Evolutionary conservation across 2,329 filamentous ascomycete species (phyloP).

Genomic region (Plectosphaerella cucumerina): DNA sequence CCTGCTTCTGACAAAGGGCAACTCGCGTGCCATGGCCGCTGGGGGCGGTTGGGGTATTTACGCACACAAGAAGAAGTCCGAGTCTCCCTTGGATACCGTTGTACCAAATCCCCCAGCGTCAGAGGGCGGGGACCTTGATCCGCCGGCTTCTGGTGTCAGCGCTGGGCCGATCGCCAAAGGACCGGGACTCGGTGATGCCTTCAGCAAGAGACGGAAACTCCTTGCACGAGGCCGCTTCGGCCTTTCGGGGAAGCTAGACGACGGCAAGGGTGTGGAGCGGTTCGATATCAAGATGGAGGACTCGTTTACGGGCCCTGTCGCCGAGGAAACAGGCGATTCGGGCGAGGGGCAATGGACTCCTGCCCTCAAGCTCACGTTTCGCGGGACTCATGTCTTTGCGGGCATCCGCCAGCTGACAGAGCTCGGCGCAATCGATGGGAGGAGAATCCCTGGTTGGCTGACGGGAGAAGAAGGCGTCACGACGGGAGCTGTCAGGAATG

Average conservation of each 20-base stretch:
- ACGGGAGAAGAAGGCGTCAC: conserved; percentile 83
- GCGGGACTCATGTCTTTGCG: conserved; percentile 74
- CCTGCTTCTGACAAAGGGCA: conserved; percentile 64
- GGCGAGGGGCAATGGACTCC: conserved; percentile 44
- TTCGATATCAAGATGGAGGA: conserved; percentile 59
- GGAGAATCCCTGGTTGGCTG: conserved; percentile 84
- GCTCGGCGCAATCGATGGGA: conserved; percentile 68
- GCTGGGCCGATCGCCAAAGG: conserved; percentile 6
- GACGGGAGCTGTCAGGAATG: conserved; percentile 62
- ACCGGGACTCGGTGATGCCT: neutral
- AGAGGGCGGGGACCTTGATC: conserved; percentile 22
- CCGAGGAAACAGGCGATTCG: conserved; percentile 25
- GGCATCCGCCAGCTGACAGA: conserved; percentile 77
- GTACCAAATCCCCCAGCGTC: conserved; percentile 44
- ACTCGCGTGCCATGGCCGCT: conserved; percentile 65
- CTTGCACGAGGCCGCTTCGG: conserved; percentile 70
- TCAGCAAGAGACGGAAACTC: conserved; percentile 19
- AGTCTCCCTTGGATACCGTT: conserved; percentile 51
- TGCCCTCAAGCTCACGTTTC: conserved; percentile 62
- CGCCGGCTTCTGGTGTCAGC: neutral
- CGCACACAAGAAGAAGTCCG: conserved; percentile 53
- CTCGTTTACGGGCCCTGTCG: conserved; percentile 33
- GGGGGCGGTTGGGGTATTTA: conserved; percentile 80
- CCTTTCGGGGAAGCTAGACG: conserved; percentile 46
- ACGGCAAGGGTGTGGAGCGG: conserved; percentile 58